These are phyloP conservation scores for Xylaria sp. DNA, from an alignment of 2,329 filamentous ascomycete species.

Conservation along the genomic window DNA sequence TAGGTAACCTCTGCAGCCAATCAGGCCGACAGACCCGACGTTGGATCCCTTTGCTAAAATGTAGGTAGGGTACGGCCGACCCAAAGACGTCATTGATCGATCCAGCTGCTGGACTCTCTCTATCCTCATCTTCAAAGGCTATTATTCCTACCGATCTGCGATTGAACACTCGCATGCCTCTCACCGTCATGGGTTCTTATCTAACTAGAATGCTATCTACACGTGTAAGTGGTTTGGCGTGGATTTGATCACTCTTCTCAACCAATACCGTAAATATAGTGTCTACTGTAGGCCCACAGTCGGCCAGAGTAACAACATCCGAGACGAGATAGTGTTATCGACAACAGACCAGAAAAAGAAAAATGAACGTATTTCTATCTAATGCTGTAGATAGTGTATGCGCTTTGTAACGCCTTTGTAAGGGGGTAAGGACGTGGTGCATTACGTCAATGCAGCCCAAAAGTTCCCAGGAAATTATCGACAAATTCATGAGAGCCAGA, in stretches of 20 bases:
- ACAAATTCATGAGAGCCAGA: too few relatives aligned
- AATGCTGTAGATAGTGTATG: not conserved
- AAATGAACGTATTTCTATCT: not conserved
- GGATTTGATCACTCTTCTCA: not conserved
- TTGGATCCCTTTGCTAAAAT: not conserved
- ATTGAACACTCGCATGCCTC: too few relatives aligned
- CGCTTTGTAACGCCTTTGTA: slow-evolving; percentile 6
- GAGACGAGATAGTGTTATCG: not conserved
- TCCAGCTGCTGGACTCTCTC: too few relatives aligned
- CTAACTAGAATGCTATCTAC: too few relatives aligned
- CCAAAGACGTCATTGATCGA: slow-evolving; percentile 21
- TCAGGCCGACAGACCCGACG: not conserved
- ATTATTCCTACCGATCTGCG: not conserved
- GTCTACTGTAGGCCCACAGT: not conserved
- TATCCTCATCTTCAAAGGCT: not conserved
- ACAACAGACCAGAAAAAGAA: not conserved
- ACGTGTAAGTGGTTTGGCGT: too few relatives aligned
- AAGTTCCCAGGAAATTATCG: too few relatives aligned
- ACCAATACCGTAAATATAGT: not conserved
- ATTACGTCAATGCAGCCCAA: slow-evolving; percentile 4
- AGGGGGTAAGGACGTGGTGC: not conserved
- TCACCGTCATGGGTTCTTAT: too few relatives aligned
- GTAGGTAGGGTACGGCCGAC: not conserved
- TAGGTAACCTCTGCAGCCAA: slow-evolving; percentile 7
- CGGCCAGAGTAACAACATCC: not conserved